Conservation (phyloP, 805 yeast genomes). For the Brettanomyces naardenensis region DNA sequence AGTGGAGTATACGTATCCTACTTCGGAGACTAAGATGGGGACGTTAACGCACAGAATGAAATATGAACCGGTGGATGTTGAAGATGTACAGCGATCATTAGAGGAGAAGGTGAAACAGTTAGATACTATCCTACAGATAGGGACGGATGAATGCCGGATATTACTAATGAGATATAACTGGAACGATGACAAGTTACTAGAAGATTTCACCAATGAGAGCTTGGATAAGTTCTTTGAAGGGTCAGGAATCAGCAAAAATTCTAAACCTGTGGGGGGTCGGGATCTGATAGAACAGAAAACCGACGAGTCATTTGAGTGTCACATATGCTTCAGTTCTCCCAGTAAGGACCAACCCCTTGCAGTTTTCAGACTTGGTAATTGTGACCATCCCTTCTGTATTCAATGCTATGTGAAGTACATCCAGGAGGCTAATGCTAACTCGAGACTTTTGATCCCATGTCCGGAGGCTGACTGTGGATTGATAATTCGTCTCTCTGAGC, state of each 20-base stretch:
- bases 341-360: constrained; percentile 21
- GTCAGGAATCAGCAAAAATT: constrained; percentile 24
- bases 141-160: constrained; percentile 32
- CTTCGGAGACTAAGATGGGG: constrained; percentile 12
- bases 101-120: constrained; percentile 26
- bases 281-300: constrained; percentile 10
- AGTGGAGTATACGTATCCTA: constrained; percentile 13
- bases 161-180: constrained; percentile 44
- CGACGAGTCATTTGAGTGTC: constrained; percentile 37
- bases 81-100: constrained; percentile 23
- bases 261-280: constrained; percentile 23
- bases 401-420: constrained; percentile 63
- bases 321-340: constrained; percentile 65
- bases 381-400: constrained; percentile 66
- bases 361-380: constrained; percentile 42
- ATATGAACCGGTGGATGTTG: constrained; percentile 21
- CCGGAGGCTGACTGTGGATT: constrained; percentile 50
- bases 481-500: constrained; percentile 34
- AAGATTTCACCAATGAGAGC: constrained; percentile 37
- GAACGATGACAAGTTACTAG: constrained; percentile 53
- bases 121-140: constrained; percentile 29
- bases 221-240: constrained; percentile 20
- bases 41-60: constrained; percentile 22
- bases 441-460: constrained; percentile 51
- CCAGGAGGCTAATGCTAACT: constrained; percentile 30